Conservation (phyloP, 2,329 filamentous ascomycete species). For the Fusarium chaquense region DNA sequence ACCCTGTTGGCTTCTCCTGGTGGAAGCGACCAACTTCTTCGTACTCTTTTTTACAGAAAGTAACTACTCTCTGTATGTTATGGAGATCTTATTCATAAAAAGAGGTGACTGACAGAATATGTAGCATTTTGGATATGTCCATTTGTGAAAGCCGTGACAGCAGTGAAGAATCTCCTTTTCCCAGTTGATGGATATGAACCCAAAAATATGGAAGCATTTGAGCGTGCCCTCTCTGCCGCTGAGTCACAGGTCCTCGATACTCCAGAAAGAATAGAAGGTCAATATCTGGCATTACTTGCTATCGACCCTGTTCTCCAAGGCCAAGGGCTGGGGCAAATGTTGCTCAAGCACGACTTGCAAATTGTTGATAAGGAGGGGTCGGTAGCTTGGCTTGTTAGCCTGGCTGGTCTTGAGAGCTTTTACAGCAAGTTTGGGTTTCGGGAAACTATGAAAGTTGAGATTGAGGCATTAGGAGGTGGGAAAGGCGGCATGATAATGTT, state of each 20-base stretch:
- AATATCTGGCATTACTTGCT: constrained; percentile 4
- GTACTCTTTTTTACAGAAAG: neutral
- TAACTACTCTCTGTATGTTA: neutral
- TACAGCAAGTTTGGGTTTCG: constrained; percentile 1
- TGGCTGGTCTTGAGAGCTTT: constrained; percentile 5
- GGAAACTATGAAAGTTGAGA: neutral
- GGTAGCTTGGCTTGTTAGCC: constrained; percentile 6
- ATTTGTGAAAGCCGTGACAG: neutral
- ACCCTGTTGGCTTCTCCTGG: constrained; percentile 12
- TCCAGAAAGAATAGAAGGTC: neutral
- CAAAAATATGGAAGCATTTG: neutral
- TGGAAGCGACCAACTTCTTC: neutral
- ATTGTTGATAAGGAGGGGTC: neutral
- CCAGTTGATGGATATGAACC: neutral
- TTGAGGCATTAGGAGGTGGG: constrained; percentile 3
- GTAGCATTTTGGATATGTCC: constrained; percentile 1
- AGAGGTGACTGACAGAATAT: neutral
- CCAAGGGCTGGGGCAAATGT: constrained; percentile 4
- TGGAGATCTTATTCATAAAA: fast-evolving
- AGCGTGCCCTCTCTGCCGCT: neutral
- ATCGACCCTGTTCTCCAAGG: constrained; percentile 10
- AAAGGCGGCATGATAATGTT: constrained; percentile 19
- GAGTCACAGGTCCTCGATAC: neutral
- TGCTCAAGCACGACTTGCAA: constrained; percentile 5
- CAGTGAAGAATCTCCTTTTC: neutral